These are phyloP conservation scores for Xylaria sp. DNA, from an alignment of 2,329 filamentous ascomycete genomes.

Conservation along the genomic window DNA sequence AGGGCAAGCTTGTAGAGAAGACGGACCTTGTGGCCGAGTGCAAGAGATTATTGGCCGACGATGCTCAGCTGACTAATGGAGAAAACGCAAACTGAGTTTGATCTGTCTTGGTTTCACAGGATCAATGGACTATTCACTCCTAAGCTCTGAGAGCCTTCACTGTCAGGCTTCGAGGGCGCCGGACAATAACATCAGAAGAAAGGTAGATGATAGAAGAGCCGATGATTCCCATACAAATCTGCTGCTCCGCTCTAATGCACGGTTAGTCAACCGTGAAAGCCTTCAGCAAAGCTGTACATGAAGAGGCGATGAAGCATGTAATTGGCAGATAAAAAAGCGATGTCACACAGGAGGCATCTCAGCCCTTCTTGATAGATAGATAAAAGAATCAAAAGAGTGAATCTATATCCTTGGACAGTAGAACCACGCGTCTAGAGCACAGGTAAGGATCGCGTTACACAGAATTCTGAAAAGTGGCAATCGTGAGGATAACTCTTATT, in stretches of 20 bases:
- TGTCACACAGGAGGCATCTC: neutral
- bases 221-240: neutral
- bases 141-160: neutral
- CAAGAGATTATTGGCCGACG: conserved; percentile 30
- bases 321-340: conserved; percentile 8
- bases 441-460: neutral
- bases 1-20: conserved; percentile 75
- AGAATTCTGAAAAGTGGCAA: neutral
- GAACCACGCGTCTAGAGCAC: neutral
- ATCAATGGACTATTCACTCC: neutral
- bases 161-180: neutral
- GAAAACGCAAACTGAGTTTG: conserved; percentile 7
- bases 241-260: neutral
- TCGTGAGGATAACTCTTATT: neutral
- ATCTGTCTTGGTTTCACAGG: neutral
- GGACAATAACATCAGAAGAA: neutral
- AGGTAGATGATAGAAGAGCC: neutral
- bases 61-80: conserved; percentile 25
- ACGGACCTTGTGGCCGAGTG: conserved; percentile 31
- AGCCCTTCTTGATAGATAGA: conserved; percentile 18
- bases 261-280: neutral
- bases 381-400: conserved; percentile 17
- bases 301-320: neutral
- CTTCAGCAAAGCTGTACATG: neutral
- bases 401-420: neutral